These are phyloP conservation scores for Alternaria sp. DNA, from an alignment of 2,329 filamentous ascomycete species.

Conservation along the genomic window DNA sequence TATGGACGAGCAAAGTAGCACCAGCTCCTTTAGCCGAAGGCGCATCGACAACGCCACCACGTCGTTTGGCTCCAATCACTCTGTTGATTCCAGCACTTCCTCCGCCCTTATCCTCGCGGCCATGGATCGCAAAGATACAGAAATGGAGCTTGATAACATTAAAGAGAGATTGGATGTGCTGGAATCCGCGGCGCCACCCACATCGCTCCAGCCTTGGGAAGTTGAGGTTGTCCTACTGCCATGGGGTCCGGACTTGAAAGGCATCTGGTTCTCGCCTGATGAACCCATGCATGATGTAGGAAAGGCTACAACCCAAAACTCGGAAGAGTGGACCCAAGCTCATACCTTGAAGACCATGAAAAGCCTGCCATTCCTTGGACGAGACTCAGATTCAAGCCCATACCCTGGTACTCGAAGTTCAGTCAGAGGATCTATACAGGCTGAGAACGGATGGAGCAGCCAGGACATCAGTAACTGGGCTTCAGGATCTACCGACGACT, in stretches of 20 bases:
- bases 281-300: slow-evolving; percentile 48
- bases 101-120: slow-evolving; percentile 44
- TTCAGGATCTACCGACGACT: slow-evolving; percentile 57
- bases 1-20: slow-evolving; percentile 39
- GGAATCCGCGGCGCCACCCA: slow-evolving; percentile 66
- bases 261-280: slow-evolving; percentile 59
- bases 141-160: slow-evolving; percentile 54
- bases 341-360: slow-evolving; percentile 21
- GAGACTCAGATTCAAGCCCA: slow-evolving; percentile 36
- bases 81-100: slow-evolving; percentile 46
- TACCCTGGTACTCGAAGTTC: slow-evolving; percentile 16
- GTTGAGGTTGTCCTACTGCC: slow-evolving; percentile 79
- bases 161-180: slow-evolving; percentile 60
- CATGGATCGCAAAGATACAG: slow-evolving; percentile 48
- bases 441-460: slow-evolving; percentile 56
- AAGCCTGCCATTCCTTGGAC: slow-evolving; percentile 10
- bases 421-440: slow-evolving; percentile 23
- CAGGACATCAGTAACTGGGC: slow-evolving; percentile 58
- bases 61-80: slow-evolving; percentile 52
- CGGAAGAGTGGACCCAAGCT: slow-evolving; percentile 57
- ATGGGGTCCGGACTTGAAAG: slow-evolving; percentile 63
- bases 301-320: slow-evolving; percentile 47
- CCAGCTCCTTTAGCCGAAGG: slow-evolving; percentile 32
- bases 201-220: slow-evolving; percentile 69
- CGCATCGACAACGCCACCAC: slow-evolving; percentile 40